Base-by-base conservation (phyloP, 441 rosid genomes). In the Manihot esculenta region DNA sequence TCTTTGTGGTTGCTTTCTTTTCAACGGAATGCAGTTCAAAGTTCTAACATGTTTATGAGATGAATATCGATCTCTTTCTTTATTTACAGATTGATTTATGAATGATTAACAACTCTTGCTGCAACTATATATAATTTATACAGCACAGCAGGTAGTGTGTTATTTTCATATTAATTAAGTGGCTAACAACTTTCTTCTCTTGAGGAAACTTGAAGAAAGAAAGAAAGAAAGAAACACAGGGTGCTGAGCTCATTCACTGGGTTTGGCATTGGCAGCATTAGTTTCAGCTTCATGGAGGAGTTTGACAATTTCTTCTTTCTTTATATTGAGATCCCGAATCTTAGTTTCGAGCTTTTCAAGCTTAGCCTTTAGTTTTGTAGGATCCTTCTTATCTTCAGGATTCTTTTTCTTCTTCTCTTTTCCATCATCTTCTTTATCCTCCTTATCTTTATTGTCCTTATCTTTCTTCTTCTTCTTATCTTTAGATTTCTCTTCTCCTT, bases 301-400 rank as follows among this genome's bases (percentile, higher is more conserved):
- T 38, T 38, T 38, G 42, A 38, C 42, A 38, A 38, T 38, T 38
- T 38, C 42, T 38, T 38, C 42, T 38, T 38, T 38, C 42, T 38
- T 38, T 38, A 5, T 8, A 7, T 38, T 38, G 8, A 38, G 42
- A 5, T 5, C 42, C 7, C 7, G 42, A 38, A 90, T 92, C 77
- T 92, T 85, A 75, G 83, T 76, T 10, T 93, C 92, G 30, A 90
- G 58, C 78, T 87, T 89, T 69, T 77, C 74, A 11, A 90, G 88
- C 71, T 89, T 90, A 23, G 80, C 84, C 77, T 72, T 89, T 30
- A 92, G 76, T 60, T 88, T 87, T 41, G 74, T 76, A 12, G 92
- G 88, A 70, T 85, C 89, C 26, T 38, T 38, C 42, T 87, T 87
- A 67, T 88, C 93, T 84, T 88, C 89, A 44, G 92, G 89, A 76